A percentile compares a stretch with the other conserved stretches of the same genome.
These are phyloP conservation scores for Sideroxylon spinosum DNA, from an alignment of 179 eudicot genomes.

Conservation along the genomic window DNA sequence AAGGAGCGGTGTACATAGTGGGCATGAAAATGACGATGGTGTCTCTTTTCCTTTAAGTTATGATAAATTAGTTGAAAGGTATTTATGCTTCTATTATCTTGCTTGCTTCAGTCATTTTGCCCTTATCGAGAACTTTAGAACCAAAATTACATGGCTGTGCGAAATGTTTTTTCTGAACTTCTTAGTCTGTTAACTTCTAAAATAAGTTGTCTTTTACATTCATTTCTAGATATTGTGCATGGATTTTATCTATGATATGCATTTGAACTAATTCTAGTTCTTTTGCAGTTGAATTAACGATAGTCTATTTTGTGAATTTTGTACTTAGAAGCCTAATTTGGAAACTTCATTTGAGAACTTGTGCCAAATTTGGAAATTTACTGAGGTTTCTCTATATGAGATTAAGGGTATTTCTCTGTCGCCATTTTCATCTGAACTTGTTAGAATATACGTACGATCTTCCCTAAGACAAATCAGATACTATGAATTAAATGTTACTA, in stretches of 20 bases:
- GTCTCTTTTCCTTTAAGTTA: conserved; percentile 70
- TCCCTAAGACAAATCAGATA: background rate
- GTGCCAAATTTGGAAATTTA: background rate
- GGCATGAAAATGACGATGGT: conserved; percentile 57
- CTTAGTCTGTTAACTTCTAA: background rate
- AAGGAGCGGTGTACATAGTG: conserved; percentile 50
- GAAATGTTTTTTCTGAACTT: background rate
- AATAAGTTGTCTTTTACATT: background rate
- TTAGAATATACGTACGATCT: background rate
- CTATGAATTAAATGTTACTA: background rate
- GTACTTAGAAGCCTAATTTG: background rate
- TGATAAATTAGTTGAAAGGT: conserved; percentile 58
- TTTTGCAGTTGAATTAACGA: background rate
- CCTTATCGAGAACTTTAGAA: background rate
- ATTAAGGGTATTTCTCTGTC: background rate
- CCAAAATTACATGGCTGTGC: background rate
- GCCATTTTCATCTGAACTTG: background rate
- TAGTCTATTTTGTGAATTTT: background rate
- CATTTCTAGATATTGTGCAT: background rate
- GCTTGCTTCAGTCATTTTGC: background rate
- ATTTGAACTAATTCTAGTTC: background rate
- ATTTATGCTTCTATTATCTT: conserved; percentile 11
- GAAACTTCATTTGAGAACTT: background rate
- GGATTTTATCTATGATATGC: background rate
- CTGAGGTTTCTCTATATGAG: background rate